These are phyloP conservation scores for Salvia hispanica DNA, from an alignment of 257 asterid species.

Conservation along the genomic window DNA sequence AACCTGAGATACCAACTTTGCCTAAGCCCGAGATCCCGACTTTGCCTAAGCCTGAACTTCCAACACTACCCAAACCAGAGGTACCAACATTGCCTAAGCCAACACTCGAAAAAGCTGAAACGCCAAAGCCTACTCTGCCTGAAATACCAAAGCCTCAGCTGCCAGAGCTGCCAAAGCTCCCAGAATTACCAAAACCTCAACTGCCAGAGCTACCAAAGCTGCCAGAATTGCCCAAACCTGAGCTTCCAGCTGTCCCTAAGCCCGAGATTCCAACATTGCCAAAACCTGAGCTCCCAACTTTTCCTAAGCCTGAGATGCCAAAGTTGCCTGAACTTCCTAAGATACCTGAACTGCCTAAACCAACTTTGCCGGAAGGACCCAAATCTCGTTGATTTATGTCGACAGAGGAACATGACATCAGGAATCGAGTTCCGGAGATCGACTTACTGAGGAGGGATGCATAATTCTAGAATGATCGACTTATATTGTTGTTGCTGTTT, in stretches of 20 bases:
- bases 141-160: neutral
- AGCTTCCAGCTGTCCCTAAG: too few relatives aligned
- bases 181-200: too few relatives aligned
- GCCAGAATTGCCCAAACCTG: too few relatives aligned
- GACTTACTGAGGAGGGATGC: too few relatives aligned
- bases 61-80: neutral
- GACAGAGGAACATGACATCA: too few relatives aligned
- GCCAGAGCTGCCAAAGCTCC: too few relatives aligned
- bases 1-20: conserved; percentile 9
- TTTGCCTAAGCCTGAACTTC: conserved; percentile 16
- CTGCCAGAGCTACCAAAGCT: too few relatives aligned
- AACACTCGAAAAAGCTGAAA: neutral
- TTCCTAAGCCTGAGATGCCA: conserved; percentile 26
- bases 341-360: conserved; percentile 19
- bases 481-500: conserved; percentile 10
- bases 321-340: conserved; percentile 10
- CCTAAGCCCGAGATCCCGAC: too few relatives aligned
- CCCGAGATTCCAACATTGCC: too few relatives aligned
- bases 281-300: too few relatives aligned
- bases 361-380: conserved; percentile 23
- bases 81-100: conserved; percentile 10
- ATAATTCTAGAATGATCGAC: conserved; percentile 18
- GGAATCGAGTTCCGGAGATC: too few relatives aligned
- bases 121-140: neutral
- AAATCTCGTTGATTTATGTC: too few relatives aligned